Percentiles rank a stretch among this genome's conserved stretches.
phyloP scores from a whole-genome alignment of 306 rosid species.

The Gastrolobium villosum region DNA sequence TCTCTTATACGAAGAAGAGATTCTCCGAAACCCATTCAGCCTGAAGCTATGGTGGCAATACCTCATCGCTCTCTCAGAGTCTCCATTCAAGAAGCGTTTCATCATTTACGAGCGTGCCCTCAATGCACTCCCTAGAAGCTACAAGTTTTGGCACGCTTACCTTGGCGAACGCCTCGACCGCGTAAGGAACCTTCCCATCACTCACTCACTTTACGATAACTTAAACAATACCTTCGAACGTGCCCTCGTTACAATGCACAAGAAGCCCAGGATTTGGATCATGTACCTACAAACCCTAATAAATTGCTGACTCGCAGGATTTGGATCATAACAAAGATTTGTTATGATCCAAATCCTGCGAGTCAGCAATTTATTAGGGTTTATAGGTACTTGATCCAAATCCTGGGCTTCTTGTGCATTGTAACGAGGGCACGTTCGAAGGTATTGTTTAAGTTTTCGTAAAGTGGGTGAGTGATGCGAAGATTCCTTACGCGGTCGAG shows the following conservation, averaged over 20 bases:
- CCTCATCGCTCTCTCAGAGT: conserved; percentile 75
- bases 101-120: conserved; percentile 89
- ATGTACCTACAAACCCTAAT: conserved; percentile 79
- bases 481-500: conserved; percentile 77
- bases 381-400: conserved; percentile 85
- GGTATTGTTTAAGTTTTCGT: conserved; percentile 78
- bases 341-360: no score
- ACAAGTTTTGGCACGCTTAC: conserved; percentile 95
- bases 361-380: conserved; percentile 68
- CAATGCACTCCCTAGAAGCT: conserved; percentile 90
- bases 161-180: conserved; percentile 87
- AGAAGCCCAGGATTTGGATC: conserved; percentile 92
- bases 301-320: conserved; percentile 61
- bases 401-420: conserved; percentile 93
- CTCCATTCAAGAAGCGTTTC: conserved; percentile 81
- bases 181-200: conserved; percentile 71
- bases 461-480: conserved; percentile 72
- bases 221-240: conserved; percentile 91
- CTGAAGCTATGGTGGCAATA: conserved; percentile 97
- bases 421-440: conserved; percentile 93
- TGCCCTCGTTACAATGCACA: conserved; percentile 92
- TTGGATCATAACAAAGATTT: no score
- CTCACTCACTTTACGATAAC: conserved; percentile 73
- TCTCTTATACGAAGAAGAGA: conserved; percentile 88
- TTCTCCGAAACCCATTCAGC: conserved; percentile 86